These are phyloP conservation scores for Candida glucosophila DNA, from an alignment of 1,139 yeast genomes.

Conservation along the genomic window DNA sequence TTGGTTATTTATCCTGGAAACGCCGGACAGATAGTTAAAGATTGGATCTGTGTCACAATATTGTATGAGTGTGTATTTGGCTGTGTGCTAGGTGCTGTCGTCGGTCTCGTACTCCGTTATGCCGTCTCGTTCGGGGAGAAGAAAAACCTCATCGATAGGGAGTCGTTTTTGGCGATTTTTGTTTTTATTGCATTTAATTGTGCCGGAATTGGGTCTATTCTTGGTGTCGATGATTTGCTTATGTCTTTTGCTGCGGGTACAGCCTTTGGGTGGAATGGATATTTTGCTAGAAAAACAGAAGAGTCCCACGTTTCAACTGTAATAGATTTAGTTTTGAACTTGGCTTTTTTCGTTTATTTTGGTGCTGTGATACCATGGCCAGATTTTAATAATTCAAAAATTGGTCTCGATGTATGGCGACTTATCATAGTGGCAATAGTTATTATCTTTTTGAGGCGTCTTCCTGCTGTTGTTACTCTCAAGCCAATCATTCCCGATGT, in stretches of 20 bases:
- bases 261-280: conserved; percentile 95
- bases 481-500: conserved; percentile 88
- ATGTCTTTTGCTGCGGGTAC: conserved; percentile 96
- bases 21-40: conserved; percentile 62
- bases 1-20: conserved; percentile 61
- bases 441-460: conserved; percentile 74
- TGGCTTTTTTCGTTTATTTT: conserved; percentile 85
- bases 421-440: conserved; percentile 71
- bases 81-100: conserved; percentile 59
- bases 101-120: conserved; percentile 73
- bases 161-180: conserved; percentile 87
- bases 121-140: conserved; percentile 73
- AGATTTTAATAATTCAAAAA: conserved; percentile 53
- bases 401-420: conserved; percentile 83
- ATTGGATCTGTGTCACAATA: conserved; percentile 77
- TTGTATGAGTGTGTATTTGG: conserved; percentile 88
- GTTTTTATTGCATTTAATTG: conserved; percentile 78
- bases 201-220: conserved; percentile 87
- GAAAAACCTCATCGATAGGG: conserved; percentile 75
- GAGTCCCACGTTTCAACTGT: conserved; percentile 91
- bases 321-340: conserved; percentile 73
- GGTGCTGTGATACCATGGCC: conserved; percentile 96
- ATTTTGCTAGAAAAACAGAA: conserved; percentile 80
- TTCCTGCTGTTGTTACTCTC: conserved; percentile 76
- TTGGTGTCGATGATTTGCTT: conserved; percentile 87